Evolutionary conservation across 2,329 filamentous ascomycete species (phyloP).

Genomic region (Pseudocercospora fuligena): DNA sequence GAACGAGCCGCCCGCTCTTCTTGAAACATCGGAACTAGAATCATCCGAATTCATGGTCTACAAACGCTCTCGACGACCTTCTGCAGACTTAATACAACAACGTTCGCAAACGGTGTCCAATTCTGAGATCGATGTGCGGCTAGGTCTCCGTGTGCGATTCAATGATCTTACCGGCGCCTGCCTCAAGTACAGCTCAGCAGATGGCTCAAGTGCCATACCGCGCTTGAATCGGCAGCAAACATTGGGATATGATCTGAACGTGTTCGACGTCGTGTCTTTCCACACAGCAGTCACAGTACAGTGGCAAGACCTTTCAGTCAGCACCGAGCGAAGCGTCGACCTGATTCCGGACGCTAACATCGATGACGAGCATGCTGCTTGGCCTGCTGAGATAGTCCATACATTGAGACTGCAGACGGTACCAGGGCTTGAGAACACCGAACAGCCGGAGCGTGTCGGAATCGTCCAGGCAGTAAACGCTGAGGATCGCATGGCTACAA

Average conservation of each 20-base stretch:
- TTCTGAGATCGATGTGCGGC: conserved; percentile 39
- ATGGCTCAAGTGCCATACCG: conserved; percentile 47
- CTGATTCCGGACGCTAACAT: conserved; percentile 57
- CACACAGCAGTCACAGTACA: conserved; percentile 58
- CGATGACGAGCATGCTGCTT: conserved; percentile 61
- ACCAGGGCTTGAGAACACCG: conserved; percentile 20
- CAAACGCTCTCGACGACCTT: conserved; percentile 43
- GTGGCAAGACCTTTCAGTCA: conserved; percentile 63
- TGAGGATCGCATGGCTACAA: conserved; percentile 59
- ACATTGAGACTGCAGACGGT: conserved; percentile 31
- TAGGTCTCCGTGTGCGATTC: conserved; percentile 55
- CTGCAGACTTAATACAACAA: not conserved
- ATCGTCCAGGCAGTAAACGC: conserved; percentile 62
- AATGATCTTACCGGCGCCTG: conserved; percentile 57
- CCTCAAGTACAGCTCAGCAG: conserved; percentile 55
- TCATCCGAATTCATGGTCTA: conserved; percentile 49
- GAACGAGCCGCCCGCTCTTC: conserved; percentile 34
- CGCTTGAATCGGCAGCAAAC: conserved; percentile 54
- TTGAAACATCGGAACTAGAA: conserved; percentile 47
- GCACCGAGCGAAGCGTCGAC: conserved; percentile 50
- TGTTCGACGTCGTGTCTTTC: conserved; percentile 58
- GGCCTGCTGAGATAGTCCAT: conserved; percentile 59
- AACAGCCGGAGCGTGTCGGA: conserved; percentile 56
- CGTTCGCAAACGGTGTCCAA: conserved; percentile 36
- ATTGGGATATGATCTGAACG: conserved; percentile 63